Conservation (phyloP, 805 yeast species). For the Tetrapisispora pingtungensis region DNA sequence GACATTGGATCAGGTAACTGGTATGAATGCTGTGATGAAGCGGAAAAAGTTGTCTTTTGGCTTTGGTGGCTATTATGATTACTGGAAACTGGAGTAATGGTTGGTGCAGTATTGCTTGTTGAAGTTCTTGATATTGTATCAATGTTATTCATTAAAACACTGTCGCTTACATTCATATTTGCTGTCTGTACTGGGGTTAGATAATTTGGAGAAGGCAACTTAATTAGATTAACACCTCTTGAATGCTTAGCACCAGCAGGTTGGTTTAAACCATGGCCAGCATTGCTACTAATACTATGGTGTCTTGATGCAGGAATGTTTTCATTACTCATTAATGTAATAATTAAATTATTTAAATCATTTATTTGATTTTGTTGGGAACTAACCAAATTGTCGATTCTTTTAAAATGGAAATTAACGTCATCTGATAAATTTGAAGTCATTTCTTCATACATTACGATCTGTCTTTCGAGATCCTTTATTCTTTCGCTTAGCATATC, state of each 20-base stretch:
- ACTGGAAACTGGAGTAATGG: not conserved
- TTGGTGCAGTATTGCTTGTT: not conserved
- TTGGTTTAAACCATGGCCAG: not conserved
- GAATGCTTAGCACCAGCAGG: not conserved
- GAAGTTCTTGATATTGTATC: constrained; percentile 2
- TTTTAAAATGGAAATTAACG: constrained; percentile 24
- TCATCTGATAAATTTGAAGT: constrained; percentile 23
- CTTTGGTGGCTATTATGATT: not conserved
- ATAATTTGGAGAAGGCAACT: constrained; percentile 1
- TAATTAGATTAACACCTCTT: not conserved
- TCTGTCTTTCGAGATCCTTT: constrained; percentile 22
- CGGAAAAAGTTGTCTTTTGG: not conserved
- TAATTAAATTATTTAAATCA: constrained; percentile 10
- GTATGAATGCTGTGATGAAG: not conserved
- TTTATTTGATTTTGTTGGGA: constrained; percentile 26
- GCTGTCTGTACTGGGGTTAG: constrained; percentile 1
- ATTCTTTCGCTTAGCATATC: constrained; percentile 7
- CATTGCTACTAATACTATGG: not conserved
- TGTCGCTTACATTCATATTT: not conserved
- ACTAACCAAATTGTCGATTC: constrained; percentile 19
- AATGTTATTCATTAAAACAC: constrained; percentile 1
- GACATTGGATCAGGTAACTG: constrained; percentile 1
- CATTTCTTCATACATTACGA: constrained; percentile 21
- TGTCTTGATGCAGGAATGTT: not conserved
- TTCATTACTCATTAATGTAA: not conserved